Evolutionary conservation across 352 stramenopile species (phyloP), one percentile per base, ranked within the genome.

Genomic region (Globisporangium iwayamae): DNA sequence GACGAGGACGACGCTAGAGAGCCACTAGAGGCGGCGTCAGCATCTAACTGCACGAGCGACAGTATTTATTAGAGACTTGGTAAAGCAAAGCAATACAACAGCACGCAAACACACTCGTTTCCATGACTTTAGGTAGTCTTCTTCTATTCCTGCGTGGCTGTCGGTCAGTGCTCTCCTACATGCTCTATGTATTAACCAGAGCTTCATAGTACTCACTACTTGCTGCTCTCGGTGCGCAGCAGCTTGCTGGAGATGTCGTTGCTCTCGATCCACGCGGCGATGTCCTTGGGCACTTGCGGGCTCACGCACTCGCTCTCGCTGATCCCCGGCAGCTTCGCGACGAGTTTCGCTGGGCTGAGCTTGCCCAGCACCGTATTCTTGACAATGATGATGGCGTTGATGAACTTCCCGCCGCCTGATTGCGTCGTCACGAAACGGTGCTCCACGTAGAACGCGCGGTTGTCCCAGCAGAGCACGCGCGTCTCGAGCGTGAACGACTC

Each of bases 311-410:
- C 76, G 22, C 74, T 67, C 0, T 61, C 36, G 16, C 71, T 63
- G 13, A 76, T 61, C 2, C 53, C 67, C 11, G 72, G 73, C 14
- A 93, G 72, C 69, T 81, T 87, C n/a, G 74, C 71, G 6, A 96
- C 69, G 59, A 96, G 72, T 51, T 89, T 73, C 25, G 70, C 56
- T 2, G 85, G 87, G 22, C 63, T 74, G 6, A 91, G 68, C n/a
- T 71, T 64, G 9, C 87, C 87, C 18, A 96, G 54, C 50, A 94
- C 85, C 4, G 67, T 87, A 74, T 96, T 96, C 77, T 96, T 96
- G 22, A 94, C 87, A n/a, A 94, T 62, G 30, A 94, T 72, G 59
- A 96, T 83, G n/a, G 85, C 85, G 63, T 96, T 83, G 22, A 96
- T 74, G 66, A 96, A 96, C n/a, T 69, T 60, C 20, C 63, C 62